phyloP scores from a whole-genome alignment of 2,329 filamentous ascomycete genomes.

The Lasiodiplodia hormozganensis region DNA sequence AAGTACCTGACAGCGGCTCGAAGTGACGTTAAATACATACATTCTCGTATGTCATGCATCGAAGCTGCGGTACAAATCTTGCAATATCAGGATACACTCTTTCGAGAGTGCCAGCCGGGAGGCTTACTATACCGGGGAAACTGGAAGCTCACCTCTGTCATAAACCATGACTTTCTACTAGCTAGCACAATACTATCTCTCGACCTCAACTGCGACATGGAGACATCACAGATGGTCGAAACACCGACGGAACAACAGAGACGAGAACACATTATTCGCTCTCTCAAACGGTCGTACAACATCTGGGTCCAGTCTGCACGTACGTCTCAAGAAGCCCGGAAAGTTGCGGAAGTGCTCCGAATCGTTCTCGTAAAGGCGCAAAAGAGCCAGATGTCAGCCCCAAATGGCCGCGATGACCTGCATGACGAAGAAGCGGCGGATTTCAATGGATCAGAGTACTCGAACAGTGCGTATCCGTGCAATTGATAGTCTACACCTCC shows the following conservation, averaged over 20 bases:
- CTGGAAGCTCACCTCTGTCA: constrained; percentile 54
- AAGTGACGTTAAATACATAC: constrained; percentile 45
- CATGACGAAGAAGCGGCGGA: neutral
- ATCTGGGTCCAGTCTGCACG: neutral
- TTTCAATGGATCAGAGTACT: too few species aligned
- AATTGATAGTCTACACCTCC: too few species aligned
- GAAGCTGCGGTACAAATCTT: constrained; percentile 55
- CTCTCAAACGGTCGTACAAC: neutral
- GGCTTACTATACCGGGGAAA: constrained; percentile 50
- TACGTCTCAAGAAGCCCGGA: neutral
- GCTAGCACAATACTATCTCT: constrained; percentile 57
- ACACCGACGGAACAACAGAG: neutral
- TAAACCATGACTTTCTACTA: constrained; percentile 56
- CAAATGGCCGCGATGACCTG: neutral
- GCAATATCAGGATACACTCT: constrained; percentile 52
- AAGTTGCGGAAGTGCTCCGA: neutral
- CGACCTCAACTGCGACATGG: constrained; percentile 42
- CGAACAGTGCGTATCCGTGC: too few species aligned
- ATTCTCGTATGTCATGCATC: constrained; percentile 53
- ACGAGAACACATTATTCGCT: neutral
- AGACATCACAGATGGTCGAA: neutral
- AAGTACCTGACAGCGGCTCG: constrained; percentile 45
- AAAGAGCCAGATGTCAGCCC: neutral
- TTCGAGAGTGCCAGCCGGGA: constrained; percentile 50
- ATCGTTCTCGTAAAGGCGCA: neutral